Evolutionary conservation across 1,284 basidiomycete species (phyloP).

Genomic region (Boletus sp.): DNA sequence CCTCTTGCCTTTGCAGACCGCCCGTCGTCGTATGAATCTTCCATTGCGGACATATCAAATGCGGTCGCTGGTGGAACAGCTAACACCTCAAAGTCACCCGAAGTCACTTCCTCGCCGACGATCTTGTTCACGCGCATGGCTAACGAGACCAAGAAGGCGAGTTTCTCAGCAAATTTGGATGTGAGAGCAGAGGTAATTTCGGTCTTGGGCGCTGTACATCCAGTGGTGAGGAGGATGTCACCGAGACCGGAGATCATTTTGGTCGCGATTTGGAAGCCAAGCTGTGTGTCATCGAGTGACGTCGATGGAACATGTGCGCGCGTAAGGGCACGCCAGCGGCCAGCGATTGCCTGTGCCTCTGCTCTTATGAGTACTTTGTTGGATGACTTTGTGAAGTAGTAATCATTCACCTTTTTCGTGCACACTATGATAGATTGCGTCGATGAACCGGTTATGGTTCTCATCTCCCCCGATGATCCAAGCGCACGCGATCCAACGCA

Average conservation of each 20-base stretch:
- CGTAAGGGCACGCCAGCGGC: conserved; percentile 39
- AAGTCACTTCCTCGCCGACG: conserved; percentile 40
- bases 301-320: conserved; percentile 32
- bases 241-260: conserved; percentile 31
- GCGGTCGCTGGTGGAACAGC: conserved; percentile 28
- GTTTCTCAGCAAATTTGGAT: conserved; percentile 37
- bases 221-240: conserved; percentile 38
- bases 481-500: conserved; percentile 35
- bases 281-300: conserved; percentile 27
- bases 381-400: background rate
- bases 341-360: conserved; percentile 40
- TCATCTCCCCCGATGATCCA: conserved; percentile 39
- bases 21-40: conserved; percentile 40
- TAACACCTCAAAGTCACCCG: conserved; percentile 38
- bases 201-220: conserved; percentile 24
- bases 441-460: conserved; percentile 28
- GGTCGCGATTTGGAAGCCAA: conserved; percentile 27
- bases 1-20: conserved; percentile 9
- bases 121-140: conserved; percentile 39
- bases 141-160: conserved; percentile 30
- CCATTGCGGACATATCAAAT: conserved; percentile 36
- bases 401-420: conserved; percentile 27
- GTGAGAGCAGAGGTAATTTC: conserved; percentile 28
- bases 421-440: conserved; percentile 33
- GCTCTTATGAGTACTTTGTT: conserved; percentile 6